These are phyloP conservation scores for Colletotrichum spaethianum DNA, from an alignment of 2,329 filamentous ascomycete genomes.

Conservation along the genomic window DNA sequence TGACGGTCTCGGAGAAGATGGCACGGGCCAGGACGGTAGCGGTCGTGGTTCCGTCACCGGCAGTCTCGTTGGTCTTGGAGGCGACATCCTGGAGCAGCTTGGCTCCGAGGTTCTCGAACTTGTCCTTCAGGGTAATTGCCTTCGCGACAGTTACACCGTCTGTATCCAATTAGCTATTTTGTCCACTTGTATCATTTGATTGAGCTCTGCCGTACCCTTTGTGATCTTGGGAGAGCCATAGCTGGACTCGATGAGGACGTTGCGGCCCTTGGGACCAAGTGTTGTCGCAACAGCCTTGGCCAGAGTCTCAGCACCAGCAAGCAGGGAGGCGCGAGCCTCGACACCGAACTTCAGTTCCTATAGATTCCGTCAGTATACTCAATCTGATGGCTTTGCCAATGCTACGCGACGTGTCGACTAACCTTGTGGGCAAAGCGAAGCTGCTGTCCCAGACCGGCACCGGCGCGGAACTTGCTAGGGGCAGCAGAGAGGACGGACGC, in stretches of 20 bases:
- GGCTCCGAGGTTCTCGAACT: conserved; percentile 99
- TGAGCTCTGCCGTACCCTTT: conserved; percentile 77
- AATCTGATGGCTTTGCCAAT: conserved; percentile 40
- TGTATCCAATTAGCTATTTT: conserved; percentile 54
- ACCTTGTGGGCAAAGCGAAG: conserved; percentile 99
- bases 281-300: conserved; percentile 97
- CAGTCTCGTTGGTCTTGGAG: conserved; percentile 99
- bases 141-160: conserved; percentile 92
- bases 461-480: conserved; percentile 75
- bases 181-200: background rate
- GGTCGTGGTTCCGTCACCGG: conserved; percentile 98
- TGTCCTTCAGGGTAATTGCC: conserved; percentile 95
- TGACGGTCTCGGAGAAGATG: conserved; percentile 99
- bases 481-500: conserved; percentile 84
- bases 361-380: conserved; percentile 48
- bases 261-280: conserved; percentile 96
- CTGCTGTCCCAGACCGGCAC: conserved; percentile 82
- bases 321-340: conserved; percentile 88
- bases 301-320: conserved; percentile 96
- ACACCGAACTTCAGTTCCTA: conserved; percentile 99
- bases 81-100: conserved; percentile 97
- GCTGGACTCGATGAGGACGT: conserved; percentile 98
- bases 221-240: conserved; percentile 99
- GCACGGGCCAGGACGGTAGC: conserved; percentile 96
- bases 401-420: conserved; percentile 46